phyloP scores from a whole-genome alignment of 176 grass and related monocot species.

The Oryza rufipogon region DNA sequence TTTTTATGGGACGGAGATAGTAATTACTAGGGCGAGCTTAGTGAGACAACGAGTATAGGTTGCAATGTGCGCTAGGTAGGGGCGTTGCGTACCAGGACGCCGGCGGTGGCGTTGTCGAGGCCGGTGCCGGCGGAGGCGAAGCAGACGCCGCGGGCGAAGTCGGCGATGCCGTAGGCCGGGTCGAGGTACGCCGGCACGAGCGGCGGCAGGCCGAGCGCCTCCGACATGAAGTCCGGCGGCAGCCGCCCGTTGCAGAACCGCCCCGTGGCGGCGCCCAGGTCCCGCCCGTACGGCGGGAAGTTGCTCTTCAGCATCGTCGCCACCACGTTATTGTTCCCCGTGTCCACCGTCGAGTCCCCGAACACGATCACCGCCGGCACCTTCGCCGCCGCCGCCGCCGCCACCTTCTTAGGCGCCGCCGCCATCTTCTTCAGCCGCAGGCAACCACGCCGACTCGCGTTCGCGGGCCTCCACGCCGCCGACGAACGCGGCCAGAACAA shows the following conservation, averaged over 20 bases:
- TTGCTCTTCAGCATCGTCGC: slow-evolving; percentile 48
- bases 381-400: not conserved
- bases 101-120: slow-evolving; percentile 81
- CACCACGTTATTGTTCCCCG: slow-evolving; percentile 86
- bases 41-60: too few species aligned
- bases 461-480: not conserved
- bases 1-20: too few species aligned
- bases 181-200: slow-evolving; percentile 83
- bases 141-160: slow-evolving; percentile 84
- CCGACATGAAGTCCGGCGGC: slow-evolving; percentile 75
- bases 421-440: too few species aligned
- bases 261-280: slow-evolving; percentile 59
- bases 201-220: slow-evolving; percentile 73
- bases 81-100: slow-evolving; percentile 50
- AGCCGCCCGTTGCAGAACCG: slow-evolving; percentile 83
- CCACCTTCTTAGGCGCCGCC: too few species aligned
- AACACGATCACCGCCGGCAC: slow-evolving; percentile 91
- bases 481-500: not conserved
- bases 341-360: slow-evolving; percentile 91
- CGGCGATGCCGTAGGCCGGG: slow-evolving; percentile 56
- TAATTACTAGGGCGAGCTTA: too few species aligned
- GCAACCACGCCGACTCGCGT: not conserved
- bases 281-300: slow-evolving; percentile 65
- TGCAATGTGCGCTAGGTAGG: not conserved
- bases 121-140: slow-evolving; percentile 95